Evolutionary conservation across 2,329 filamentous ascomycete species (phyloP).

Genomic region (Penicillium sp.): DNA sequence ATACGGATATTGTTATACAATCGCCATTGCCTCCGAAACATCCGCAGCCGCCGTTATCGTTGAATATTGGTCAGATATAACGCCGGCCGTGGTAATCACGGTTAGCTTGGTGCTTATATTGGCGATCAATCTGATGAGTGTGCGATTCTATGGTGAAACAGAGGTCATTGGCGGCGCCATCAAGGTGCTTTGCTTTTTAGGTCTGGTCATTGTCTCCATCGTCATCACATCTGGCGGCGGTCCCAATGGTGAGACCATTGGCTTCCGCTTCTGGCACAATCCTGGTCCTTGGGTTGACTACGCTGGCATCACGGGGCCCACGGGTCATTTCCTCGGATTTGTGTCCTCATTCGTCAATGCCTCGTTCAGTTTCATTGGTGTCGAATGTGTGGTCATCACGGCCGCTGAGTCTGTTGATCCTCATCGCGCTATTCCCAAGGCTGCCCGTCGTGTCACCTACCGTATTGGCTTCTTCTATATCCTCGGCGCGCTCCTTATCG

Average conservation of each 20-base stretch:
- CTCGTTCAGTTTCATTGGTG: constrained; percentile 43
- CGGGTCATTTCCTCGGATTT: constrained; percentile 38
- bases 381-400: constrained; percentile 42
- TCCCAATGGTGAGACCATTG: constrained; percentile 31
- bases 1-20: constrained; percentile 82
- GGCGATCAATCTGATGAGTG: constrained; percentile 32
- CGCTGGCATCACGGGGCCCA: constrained; percentile 30
- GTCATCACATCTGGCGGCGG: constrained; percentile 36
- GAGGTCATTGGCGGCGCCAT: constrained; percentile 33
- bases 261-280: constrained; percentile 38
- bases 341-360: constrained; percentile 43
- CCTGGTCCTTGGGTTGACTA: constrained; percentile 35
- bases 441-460: constrained; percentile 41
- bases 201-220: constrained; percentile 31
- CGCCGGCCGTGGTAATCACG: constrained; percentile 70
- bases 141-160: constrained; percentile 34
- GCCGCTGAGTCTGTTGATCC: constrained; percentile 44
- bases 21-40: constrained; percentile 76
- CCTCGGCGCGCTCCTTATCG: constrained; percentile 31
- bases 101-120: constrained; percentile 32
- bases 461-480: constrained; percentile 43
- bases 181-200: constrained; percentile 34
- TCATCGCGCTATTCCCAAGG: constrained; percentile 41
- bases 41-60: constrained; percentile 85
- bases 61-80: constrained; percentile 69